Evolutionary conservation across 164 flowering plant species (phyloP).

Genomic region (grape (Vitis vinifera)): ASM3070453v1 NC_081811.1:4833501-4834000

Average conservation of each 20-base stretch:
- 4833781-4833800: slow-evolving; percentile 68
- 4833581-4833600: background rate
- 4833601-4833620: slow-evolving; percentile 29
- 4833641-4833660: too few species aligned
- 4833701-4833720: slow-evolving; percentile 34
- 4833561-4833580: background rate
- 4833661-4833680: too few species aligned
- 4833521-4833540: background rate
- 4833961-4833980: slow-evolving; percentile 83
- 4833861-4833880: slow-evolving; percentile 46
- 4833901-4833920: slow-evolving; percentile 84
- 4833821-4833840: too few species aligned
- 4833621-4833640: too few species aligned
- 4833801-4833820: too few species aligned
- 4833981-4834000: slow-evolving; percentile 74
- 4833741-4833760: slow-evolving; percentile 80
- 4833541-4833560: background rate
- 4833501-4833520: slow-evolving; percentile 7
- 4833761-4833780: slow-evolving; percentile 83
- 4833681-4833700: background rate
- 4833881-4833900: slow-evolving; percentile 81
- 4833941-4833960: slow-evolving; percentile 90
- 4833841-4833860: too few species aligned
- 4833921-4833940: slow-evolving; percentile 92
- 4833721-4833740: slow-evolving; percentile 63